Base-by-base conservation (phyloP, 2,329 filamentous ascomycete genomes). In the Fusarium globosum region DNA sequence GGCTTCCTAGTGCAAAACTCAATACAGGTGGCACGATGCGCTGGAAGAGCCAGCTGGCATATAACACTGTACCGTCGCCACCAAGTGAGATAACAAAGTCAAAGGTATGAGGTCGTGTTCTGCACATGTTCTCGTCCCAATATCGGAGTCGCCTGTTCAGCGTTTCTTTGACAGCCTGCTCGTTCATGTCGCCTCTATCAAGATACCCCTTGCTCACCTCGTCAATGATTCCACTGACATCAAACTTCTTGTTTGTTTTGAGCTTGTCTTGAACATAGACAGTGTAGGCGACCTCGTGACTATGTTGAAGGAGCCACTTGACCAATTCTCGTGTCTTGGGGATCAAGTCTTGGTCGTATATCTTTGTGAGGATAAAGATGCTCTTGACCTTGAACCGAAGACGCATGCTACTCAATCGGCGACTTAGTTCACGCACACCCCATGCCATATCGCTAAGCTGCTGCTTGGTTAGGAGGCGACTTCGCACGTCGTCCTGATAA, bases 391-490 rank as follows among this genome's bases (percentile, higher is more conserved):
- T 92, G 74, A 97, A 90, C 80, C 92, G 93, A 71, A 99, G 86
- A 65, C 92, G 90, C 80, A 98, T 91, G 81, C 91, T 95, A 58
- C 94, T 93, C 67, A 98, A 84, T 68, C 94, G 92, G 79, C 97
- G 93, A 36, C 94, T 96, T 66, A 99, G 85, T 82, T 98, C 94
- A 53, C 96, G 88, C 65, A 98, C 96, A 33, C 96, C 95, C 90
- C 96, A 95, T 0, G 96, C 95, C 96, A 99, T 98, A 78, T 98
- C 96, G 20, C 93, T 95, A 46, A 99, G 87, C 82, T 99, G 94
- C 81, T 94, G 95, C 85, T 98, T 98, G 4, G 95, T 98, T 75
- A 98, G 87, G 56, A 98, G 89, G n/a, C 96, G 89, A 67, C 88
- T 90, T 77, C 89, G 87, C 46, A 88, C 76, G 14, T 82, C 79